Base-by-base conservation (phyloP, 2,329 filamentous ascomycete genomes). In the Curvularia sp. region DNA sequence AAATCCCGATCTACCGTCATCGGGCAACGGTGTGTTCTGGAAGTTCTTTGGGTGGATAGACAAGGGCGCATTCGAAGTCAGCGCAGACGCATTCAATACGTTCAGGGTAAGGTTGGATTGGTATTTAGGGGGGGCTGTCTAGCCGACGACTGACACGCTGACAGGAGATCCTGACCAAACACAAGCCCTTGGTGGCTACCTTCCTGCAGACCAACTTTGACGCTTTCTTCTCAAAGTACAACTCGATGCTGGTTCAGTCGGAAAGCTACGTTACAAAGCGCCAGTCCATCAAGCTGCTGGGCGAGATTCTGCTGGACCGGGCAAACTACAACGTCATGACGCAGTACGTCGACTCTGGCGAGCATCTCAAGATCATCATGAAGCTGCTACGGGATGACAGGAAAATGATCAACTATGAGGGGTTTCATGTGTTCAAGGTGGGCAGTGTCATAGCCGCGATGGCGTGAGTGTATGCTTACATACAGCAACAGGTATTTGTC, bases 291-390 rank as follows among this genome's bases (percentile, higher is more conserved):
- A 99, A 99, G 78, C 85, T 99, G 42, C 86, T 99, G 1, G 95
- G 95, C 52, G 95, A 99, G 80, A 92, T 99, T 47, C 81, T 99
- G 55, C 85, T 99, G 32, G 95, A 98, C 77, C 88, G 95, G 42
- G 92, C 94, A 63, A 98, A 99, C 79, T 99, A 99, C 81, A 92
- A 89, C 74, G 92, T 98, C 74, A 99, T 99, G 95, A 98, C 94
- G 56, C 88, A 90, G 62, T 99, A 98, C 75, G 95, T 99, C 57
- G 93, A 97, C 76, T 89, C 90, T 48, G 93, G 93, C 59, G 94
- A 98, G 75, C 93, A 99, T 74, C 85, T 99, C 68, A 99, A 99
- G 81, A 90, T 98, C 64, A 95, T 93, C 81, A 99, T 99, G 95
- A 98, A 96, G 77, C 83, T 99, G 59, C 82, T 99, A 60, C 89